These are phyloP conservation scores for Hymenoscyphus fructigenus DNA, from an alignment of 2,329 filamentous ascomycete species.

Conservation along the genomic window DNA sequence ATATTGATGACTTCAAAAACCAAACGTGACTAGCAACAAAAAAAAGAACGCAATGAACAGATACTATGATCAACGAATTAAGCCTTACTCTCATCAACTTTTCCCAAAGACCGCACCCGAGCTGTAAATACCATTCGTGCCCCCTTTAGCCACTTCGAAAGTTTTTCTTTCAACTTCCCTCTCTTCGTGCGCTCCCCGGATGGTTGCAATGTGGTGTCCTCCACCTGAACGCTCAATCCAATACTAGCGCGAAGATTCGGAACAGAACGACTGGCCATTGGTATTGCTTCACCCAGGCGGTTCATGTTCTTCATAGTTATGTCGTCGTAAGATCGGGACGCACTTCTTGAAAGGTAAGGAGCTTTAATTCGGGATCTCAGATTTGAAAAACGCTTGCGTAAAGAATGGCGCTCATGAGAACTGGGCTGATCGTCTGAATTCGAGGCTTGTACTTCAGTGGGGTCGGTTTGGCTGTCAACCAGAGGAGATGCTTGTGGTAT, in stretches of 20 bases:
- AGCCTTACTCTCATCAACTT: conserved; percentile 5
- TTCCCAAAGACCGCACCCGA: conserved; percentile 25
- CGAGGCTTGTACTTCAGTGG: conserved; percentile 37
- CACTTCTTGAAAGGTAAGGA: conserved; percentile 28
- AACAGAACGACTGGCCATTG: conserved; percentile 21
- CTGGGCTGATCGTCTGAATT: conserved; percentile 38
- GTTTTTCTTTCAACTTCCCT: conserved; percentile 28
- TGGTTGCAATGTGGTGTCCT: conserved; percentile 20
- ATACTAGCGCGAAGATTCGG: conserved; percentile 24
- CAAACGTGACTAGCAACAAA: conserved; percentile 11
- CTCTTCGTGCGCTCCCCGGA: conserved; percentile 21
- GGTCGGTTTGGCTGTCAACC: conserved; percentile 17
- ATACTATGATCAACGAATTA: background rate
- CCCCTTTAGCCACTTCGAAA: conserved; percentile 32
- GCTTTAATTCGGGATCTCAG: conserved; percentile 29
- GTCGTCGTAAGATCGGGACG: conserved; percentile 33
- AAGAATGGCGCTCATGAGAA: conserved; percentile 20
- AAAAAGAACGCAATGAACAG: conserved; percentile 2
- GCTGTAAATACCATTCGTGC: conserved; percentile 28
- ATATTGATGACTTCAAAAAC: conserved; percentile 16
- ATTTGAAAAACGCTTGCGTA: conserved; percentile 32
- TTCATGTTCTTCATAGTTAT: conserved; percentile 28
- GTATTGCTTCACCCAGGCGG: conserved; percentile 12
- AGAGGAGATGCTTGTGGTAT: conserved; percentile 4
- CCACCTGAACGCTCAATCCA: conserved; percentile 15